Base-by-base conservation (phyloP, 106 monocot species). In the Triglochin maritima region DNA sequence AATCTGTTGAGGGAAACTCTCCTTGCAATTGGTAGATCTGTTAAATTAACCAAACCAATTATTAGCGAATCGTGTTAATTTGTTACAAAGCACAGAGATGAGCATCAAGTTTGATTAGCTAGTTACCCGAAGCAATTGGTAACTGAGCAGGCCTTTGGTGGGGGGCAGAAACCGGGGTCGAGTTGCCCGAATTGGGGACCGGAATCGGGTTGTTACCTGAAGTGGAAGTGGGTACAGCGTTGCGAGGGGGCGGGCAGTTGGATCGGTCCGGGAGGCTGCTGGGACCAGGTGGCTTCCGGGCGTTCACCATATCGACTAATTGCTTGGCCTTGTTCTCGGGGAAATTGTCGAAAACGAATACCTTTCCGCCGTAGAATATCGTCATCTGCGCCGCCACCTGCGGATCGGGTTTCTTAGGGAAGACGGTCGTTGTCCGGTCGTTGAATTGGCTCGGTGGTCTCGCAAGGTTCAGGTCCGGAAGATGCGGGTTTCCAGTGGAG, bases 281-380 rank as follows among this genome's bases (percentile, higher is more conserved):
- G 13, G 45, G 60, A 12, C 7, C 54, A 45, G 54, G 4, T 52
- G 13, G 2, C 9, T 46, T 63, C 42, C 53, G 44, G 46, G 47
- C 69, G 50, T 59, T 59, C 7, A 79, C 89, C 70, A 86, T 64
- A 4, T 64, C 54, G 57, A 82, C 72, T 44, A 90, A 67, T 42
- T 82, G 77, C 57, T 58, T 60, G 0, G 63, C 84, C 71, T 80
- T 90, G 0, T 77, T 79, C 0, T 54, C 61, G 0, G 90, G 75
- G 62, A 81, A 84, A 54, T 86, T 72, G 48, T 90, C 81, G 48
- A 90, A 90, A 17, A 88, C 87, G 57, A 88, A 17, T 16, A 84
- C 74, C 56, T 64, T 81, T 6, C 87, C 87, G 8, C 76, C 81
- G 50, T 84, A 88, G 66, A 88, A 88, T 10, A 88, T 88, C 45